Base-by-base conservation (phyloP, 2,329 filamentous ascomycete species). In the Aspergillus texensis region DNA sequence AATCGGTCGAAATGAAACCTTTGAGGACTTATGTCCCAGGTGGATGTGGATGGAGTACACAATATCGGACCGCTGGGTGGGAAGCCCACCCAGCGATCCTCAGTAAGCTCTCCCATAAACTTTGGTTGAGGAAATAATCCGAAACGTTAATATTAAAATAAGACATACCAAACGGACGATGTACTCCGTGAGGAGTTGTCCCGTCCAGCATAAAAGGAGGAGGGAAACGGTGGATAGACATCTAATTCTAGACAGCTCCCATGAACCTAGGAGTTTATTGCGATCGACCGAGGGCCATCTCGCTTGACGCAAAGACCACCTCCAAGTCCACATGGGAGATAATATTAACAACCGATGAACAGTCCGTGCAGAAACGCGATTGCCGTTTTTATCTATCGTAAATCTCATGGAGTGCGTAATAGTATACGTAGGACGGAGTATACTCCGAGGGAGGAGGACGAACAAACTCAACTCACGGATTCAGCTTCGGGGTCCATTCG, bases 261-360 rank as follows among this genome's bases (percentile, higher is more conserved):
- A 34, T n/a, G 28, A 58, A 58, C 41, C 26, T n/a, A 46, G 53
- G 6, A n/a, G 21, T 36, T 59, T 60, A 67, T 67, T 67, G 45
- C 57, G 65, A 67, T 67, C 65, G 61, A 48, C 65, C 57, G 57
- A 36, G 48, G 45, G 57, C 57, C 53, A 60, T 43, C 57, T 63
- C 53, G 61, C 57, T 63, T 62, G 58, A 63, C 59, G 64, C 64
- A 63, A 62, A 62, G 64, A 62, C 59, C 62, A 64, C 64, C 63
- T 36, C 41, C 57, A 43, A 46, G 48, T 54, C 64, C 63, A 65
- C 61, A 65, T 65, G 63, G 63, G 46, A 66, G 56, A 52, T 61
- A 62, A 61, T 62, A 60, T 65, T 65, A 63, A 61, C 61, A 63
- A 48, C 21, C 32, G 52, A 55, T 55, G 52, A 55, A 55, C 39